Conservation (phyloP, 306 rosid genomes). For the Cucumis sativus region DNA sequence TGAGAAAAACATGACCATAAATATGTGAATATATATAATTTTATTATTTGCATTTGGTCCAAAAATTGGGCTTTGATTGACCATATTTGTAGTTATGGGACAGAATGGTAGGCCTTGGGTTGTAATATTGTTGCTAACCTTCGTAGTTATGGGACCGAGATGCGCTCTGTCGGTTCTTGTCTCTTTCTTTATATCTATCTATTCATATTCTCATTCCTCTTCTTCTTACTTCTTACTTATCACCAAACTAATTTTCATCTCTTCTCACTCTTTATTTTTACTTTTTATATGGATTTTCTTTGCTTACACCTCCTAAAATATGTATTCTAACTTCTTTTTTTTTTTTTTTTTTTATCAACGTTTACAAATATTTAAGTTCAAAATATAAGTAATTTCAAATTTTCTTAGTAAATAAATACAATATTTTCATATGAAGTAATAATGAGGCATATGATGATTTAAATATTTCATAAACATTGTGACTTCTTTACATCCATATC, state of each 20-base stretch:
- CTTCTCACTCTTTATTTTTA: not conserved
- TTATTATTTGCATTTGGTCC: not conserved
- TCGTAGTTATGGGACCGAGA: not conserved
- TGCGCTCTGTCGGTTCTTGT: slow-evolving; percentile 2
- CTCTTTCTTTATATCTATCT: not conserved
- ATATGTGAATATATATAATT: not conserved
- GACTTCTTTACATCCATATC: too few relatives aligned
- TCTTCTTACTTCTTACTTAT: too few relatives aligned
- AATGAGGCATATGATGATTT: too few relatives aligned
- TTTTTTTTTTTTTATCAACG: too few relatives aligned
- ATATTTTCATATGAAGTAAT: too few relatives aligned
- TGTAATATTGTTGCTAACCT: not conserved
- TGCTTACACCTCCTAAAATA: too few relatives aligned
- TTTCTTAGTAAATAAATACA: too few relatives aligned
- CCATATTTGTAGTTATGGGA: not conserved
- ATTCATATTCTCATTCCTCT: not conserved
- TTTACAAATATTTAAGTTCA: too few relatives aligned
- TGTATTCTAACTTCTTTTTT: too few relatives aligned
- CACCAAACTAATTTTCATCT: not conserved
- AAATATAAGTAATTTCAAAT: too few relatives aligned
- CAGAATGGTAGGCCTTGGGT: not conserved
- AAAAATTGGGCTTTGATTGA: not conserved
- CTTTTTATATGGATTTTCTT: too few relatives aligned
- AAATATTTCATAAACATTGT: too few relatives aligned
- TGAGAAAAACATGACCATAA: not conserved